phyloP scores from a whole-genome alignment of 1,284 basidiomycete species.

The Hymenochaete sp. region DNA sequence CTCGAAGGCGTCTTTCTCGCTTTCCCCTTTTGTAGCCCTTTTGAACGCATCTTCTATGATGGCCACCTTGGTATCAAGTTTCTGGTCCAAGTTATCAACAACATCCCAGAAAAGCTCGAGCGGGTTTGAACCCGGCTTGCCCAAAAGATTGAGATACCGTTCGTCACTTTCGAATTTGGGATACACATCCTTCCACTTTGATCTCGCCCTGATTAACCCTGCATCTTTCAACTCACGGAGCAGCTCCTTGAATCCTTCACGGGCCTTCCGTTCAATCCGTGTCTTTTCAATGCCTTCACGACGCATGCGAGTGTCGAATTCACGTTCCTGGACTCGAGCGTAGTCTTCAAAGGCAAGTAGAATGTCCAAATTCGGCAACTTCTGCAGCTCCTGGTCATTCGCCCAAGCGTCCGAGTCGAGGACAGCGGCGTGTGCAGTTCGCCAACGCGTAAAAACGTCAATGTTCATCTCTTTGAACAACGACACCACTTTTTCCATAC shows the following conservation, averaged over 20 bases:
- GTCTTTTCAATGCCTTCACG: conserved; percentile 75
- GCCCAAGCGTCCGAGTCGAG: conserved; percentile 72
- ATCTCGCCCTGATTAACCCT: conserved; percentile 69
- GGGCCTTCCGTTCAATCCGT: conserved; percentile 74
- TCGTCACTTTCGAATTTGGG: conserved; percentile 67
- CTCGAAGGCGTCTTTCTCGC: conserved; percentile 35
- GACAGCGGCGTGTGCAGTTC: conserved; percentile 69
- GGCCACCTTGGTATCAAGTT: conserved; percentile 69
- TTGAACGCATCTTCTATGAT: conserved; percentile 54
- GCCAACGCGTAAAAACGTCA: conserved; percentile 85
- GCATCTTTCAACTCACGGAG: conserved; percentile 59
- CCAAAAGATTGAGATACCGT: conserved; percentile 81
- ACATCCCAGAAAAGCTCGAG: conserved; percentile 95
- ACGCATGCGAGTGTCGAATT: conserved; percentile 78
- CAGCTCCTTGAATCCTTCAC: conserved; percentile 80
- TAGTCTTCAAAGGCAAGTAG: conserved; percentile 89
- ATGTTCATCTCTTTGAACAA: conserved; percentile 79
- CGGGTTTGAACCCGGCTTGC: conserved; percentile 87
- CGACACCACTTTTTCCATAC: conserved; percentile 68
- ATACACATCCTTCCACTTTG: conserved; percentile 89
- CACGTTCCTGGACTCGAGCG: conserved; percentile 76
- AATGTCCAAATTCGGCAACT: conserved; percentile 82
- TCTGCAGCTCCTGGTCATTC: conserved; percentile 63
- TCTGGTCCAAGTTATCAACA: conserved; percentile 80
- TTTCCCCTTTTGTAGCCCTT: conserved; percentile 33